Conservation (phyloP, 495 filamentous ascomycete genomes). For the Melanomma pulvis-pyrius region DNA sequence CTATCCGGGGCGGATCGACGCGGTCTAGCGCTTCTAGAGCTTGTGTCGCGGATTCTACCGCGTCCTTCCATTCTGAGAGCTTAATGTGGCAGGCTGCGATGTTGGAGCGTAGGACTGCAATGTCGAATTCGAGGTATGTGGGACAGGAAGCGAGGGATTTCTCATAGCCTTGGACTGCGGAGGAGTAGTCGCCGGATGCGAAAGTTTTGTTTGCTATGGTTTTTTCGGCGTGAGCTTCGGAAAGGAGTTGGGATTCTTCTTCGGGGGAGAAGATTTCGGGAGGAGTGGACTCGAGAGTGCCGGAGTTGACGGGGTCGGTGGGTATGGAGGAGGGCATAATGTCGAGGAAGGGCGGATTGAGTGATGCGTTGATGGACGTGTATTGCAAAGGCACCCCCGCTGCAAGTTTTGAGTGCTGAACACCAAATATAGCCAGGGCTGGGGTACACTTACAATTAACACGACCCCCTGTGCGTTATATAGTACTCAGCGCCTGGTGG, state of each 20-base stretch:
- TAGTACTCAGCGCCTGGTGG: too few relatives aligned
- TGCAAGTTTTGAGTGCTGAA: too few relatives aligned
- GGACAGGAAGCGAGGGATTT: constrained; percentile 80
- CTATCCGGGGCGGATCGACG: constrained; percentile 49
- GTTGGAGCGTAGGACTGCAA: constrained; percentile 85
- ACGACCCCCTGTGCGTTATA: too few relatives aligned
- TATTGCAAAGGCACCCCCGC: too few relatives aligned
- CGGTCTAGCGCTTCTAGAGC: constrained; percentile 73
- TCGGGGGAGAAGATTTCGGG: constrained; percentile 63
- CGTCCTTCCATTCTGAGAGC: constrained; percentile 82
- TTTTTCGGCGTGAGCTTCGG: constrained; percentile 76
- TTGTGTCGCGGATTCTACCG: constrained; percentile 70
- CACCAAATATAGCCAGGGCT: too few relatives aligned
- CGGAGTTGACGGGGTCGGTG: neutral
- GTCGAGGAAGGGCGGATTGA: neutral
- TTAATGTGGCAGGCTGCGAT: constrained; percentile 90
- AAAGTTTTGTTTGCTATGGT: constrained; percentile 78
- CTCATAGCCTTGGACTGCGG: constrained; percentile 89
- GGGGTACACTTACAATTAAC: too few relatives aligned
- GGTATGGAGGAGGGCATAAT: neutral
- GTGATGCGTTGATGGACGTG: too few relatives aligned
- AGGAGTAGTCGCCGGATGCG: constrained; percentile 67
- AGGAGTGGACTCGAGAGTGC: constrained; percentile 1
- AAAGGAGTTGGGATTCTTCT: constrained; percentile 76
- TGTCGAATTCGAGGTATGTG: constrained; percentile 85